Evolutionary conservation across 2,329 filamentous ascomycete genomes (phyloP).

Genomic region (Cercospora zeina): DNA sequence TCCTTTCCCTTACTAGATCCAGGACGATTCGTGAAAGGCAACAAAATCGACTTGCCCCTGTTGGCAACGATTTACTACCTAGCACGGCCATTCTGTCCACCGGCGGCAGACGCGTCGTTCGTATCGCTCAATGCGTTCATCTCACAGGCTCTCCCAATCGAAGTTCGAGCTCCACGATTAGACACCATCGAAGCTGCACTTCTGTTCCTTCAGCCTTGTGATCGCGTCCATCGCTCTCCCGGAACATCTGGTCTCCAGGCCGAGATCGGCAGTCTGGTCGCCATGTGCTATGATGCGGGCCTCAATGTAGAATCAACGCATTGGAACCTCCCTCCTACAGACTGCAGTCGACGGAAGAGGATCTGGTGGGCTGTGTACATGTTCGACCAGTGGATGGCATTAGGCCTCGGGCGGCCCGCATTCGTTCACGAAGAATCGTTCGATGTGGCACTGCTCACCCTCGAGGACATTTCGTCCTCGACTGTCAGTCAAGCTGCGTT

Average conservation of each 20-base stretch:
- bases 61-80: constrained; percentile 30
- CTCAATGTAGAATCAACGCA: constrained; percentile 28
- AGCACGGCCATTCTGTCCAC: constrained; percentile 27
- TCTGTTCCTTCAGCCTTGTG: constrained; percentile 28
- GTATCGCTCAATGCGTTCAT: constrained; percentile 25
- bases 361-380: constrained; percentile 32
- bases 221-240: constrained; percentile 22
- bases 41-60: constrained; percentile 29
- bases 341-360: constrained; percentile 27
- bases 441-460: constrained; percentile 23
- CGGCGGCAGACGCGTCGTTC: constrained; percentile 17
- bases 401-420: constrained; percentile 28
- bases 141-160: constrained; percentile 28
- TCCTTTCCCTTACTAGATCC: constrained; percentile 31
- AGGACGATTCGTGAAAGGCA: constrained; percentile 28
- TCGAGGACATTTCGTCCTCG: constrained; percentile 23
- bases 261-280: constrained; percentile 27
- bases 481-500: constrained; percentile 26
- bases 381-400: constrained; percentile 28
- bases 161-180: constrained; percentile 26
- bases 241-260: constrained; percentile 27
- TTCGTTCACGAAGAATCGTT: constrained; percentile 29
- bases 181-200: constrained; percentile 29
- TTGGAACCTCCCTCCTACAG: constrained; percentile 26
- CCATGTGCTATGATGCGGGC: constrained; percentile 30